Conservation (phyloP, 1,284 basidiomycete genomes). For the Pyrrhoderma lamaoense region DNA sequence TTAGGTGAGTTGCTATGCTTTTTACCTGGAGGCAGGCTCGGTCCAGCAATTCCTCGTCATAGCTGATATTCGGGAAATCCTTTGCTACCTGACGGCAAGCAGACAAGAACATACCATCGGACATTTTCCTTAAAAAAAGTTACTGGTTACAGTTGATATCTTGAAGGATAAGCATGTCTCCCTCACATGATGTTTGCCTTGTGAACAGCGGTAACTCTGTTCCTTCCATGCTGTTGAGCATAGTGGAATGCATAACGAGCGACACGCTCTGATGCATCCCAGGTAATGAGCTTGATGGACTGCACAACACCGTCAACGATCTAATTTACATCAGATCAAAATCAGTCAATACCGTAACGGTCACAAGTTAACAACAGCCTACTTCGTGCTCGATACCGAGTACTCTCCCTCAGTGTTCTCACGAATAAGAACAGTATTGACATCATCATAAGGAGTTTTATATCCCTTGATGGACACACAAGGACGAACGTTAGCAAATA, state of each 20-base stretch:
- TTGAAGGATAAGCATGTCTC: neutral
- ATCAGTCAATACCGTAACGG: neutral
- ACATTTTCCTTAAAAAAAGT: slow-evolving; percentile 80
- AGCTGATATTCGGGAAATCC: slow-evolving; percentile 89
- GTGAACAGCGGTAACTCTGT: slow-evolving; percentile 97
- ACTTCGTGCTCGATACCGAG: slow-evolving; percentile 98
- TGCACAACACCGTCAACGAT: slow-evolving; percentile 98
- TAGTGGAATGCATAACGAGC: slow-evolving; percentile 99
- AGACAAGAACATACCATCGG: slow-evolving; percentile 98
- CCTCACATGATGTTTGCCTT: slow-evolving; percentile 98
- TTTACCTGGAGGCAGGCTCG: slow-evolving; percentile 88
- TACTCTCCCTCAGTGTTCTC: slow-evolving; percentile 99
- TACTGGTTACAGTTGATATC: neutral
- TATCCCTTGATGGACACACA: slow-evolving; percentile 95
- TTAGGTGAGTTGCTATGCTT: slow-evolving; percentile 5
- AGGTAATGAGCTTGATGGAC: slow-evolving; percentile 99
- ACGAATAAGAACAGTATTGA: slow-evolving; percentile 96
- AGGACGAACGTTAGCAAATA: slow-evolving; percentile 98
- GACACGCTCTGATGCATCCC: slow-evolving; percentile 97
- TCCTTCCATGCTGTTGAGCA: slow-evolving; percentile 80
- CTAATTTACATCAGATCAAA: slow-evolving; percentile 30
- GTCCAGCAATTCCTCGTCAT: slow-evolving; percentile 97
- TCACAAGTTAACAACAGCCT: neutral
- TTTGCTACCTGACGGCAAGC: slow-evolving; percentile 96
- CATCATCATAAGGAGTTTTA: slow-evolving; percentile 98